Evolutionary conservation across 1,284 basidiomycete genomes (phyloP).

Genomic region (Melampsora larici-populina): DNA sequence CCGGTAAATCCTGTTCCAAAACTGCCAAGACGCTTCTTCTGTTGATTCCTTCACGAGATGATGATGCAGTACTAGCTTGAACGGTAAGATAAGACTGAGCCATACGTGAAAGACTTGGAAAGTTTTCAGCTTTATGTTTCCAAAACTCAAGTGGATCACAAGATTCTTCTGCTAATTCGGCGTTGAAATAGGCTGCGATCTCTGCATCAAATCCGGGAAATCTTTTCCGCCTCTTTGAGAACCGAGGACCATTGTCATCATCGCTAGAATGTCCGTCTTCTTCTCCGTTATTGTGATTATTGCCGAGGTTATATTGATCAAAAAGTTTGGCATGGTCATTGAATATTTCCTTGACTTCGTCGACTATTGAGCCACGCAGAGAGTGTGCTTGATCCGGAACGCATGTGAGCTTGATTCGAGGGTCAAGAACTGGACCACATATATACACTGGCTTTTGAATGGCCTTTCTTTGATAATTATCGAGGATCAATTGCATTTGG

Average conservation of each 20-base stretch:
- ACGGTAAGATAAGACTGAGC: not conserved
- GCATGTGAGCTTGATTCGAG: not conserved
- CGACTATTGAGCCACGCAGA: not conserved
- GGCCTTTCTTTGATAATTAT: slow-evolving; percentile 6
- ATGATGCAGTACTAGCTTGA: not conserved
- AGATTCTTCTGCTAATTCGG: slow-evolving; percentile 1
- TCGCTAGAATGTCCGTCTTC: not conserved
- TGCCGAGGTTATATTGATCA: not conserved
- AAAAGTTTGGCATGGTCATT: slow-evolving; percentile 4
- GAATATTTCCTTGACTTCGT: not conserved
- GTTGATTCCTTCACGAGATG: not conserved
- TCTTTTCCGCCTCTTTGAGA: not conserved
- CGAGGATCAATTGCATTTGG: slow-evolving; percentile 4
- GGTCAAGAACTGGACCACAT: not conserved
- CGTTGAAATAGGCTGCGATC: not conserved
- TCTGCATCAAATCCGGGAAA: not conserved
- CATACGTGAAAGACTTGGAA: slow-evolving; percentile 12
- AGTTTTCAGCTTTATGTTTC: not conserved
- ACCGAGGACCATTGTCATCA: not conserved
- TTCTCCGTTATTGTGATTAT: not conserved
- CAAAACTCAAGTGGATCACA: slow-evolving; percentile 1
- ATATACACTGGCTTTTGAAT: not conserved
- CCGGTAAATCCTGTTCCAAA: not conserved
- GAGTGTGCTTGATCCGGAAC: slow-evolving; percentile 5
- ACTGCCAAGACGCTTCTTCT: not conserved